Base-by-base conservation (phyloP, 148 eudicot genomes). In the Cornus florida region DNA sequence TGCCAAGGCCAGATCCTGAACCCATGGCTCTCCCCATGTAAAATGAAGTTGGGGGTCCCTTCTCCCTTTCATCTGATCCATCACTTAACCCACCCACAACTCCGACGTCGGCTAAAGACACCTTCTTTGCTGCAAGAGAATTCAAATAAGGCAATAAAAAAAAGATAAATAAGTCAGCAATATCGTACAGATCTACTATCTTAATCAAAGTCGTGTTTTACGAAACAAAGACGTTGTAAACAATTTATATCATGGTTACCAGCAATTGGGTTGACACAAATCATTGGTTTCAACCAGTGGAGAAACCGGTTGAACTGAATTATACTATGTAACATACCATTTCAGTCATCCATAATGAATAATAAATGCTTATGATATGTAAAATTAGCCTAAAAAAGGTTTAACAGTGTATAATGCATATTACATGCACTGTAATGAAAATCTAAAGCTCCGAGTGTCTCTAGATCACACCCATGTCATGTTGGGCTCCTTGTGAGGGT, bases 21-120 rank as follows among this genome's bases (percentile, higher is more conserved):
- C 94, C 94, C 92, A 92, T 90, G 67, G 97, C 90, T 81, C 91
- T 81, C 33, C 98, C 98, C 94, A 89, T 94, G 85, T 87, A 75
- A 57, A 84, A 87, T 39, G 92, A 80, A 84, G 92, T 78, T 69
- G 89, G 46, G 5, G 89, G 87, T 32, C 90, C 92, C 88, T 88
- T 92, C 67, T 87, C 92, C 76, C 78, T 92, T 57, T 89, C 97
- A 60, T 92, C 94, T 35, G 85, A 76, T 70, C 83, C 90, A 75
- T 87, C 97, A 23, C 83, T 86, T 70, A 94, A 69, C 56, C 89
- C 97, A 65, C 99, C 97, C 53, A 96, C 91, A 32, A 94, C 85
- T 43, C 98, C 97, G 22, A 96, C 86, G 80, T 89, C 97, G 59
- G 94, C 88, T 60, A 92, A 87, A 74, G 90, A 88, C 38, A 88